Base-by-base conservation (phyloP, 2,329 filamentous ascomycete species). In the Alternaria conjuncta region DNA sequence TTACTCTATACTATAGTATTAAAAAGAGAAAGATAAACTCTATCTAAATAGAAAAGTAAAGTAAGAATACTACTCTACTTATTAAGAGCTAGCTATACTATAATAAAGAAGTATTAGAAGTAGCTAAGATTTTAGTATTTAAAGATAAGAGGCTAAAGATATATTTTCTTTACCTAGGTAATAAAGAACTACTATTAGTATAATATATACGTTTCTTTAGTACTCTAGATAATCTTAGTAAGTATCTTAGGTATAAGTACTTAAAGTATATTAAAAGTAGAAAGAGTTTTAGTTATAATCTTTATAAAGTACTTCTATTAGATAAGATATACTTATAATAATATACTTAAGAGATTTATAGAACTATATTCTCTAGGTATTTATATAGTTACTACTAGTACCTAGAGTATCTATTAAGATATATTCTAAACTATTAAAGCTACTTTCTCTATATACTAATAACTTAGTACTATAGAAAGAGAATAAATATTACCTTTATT, bases 91-190 rank as follows among this genome's bases (percentile, higher is more conserved):
- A 63, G 46, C 57, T 56, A 32, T 36, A 54, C 18, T 44, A 53
- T 15, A 21, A 65, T 11, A 41, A 64, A 64, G 21, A 64, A 47
- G 65, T 45, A 46, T 44, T 70, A 58, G 60, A 70, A 65, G 59
- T 43, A 58, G 63, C 68, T 25, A 58, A 44, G n/a, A 25, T 56
- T 15, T 54, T 36, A 9, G 57, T 67, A 15, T 69, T 55, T 46
- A 67, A 66, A 45, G 56, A 69, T n/a, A 63, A 56, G 43, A 69
- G 60, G 50, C 68, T 28, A 28, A 67, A 15, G 32, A 49, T 67
- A 66, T 71, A 53, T 67, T 70, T 69, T 44, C 32, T 63, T 53
- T 69, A 51, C 53, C 18, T 70, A 55, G 62, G 57, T 12, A 72
- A 72, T 36, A 3, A 60, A 55, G 3, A 32, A 25, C 58, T 61